These are phyloP conservation scores for Crotalaria pallida DNA, from an alignment of 306 rosid genomes.

Conservation along the genomic window DNA sequence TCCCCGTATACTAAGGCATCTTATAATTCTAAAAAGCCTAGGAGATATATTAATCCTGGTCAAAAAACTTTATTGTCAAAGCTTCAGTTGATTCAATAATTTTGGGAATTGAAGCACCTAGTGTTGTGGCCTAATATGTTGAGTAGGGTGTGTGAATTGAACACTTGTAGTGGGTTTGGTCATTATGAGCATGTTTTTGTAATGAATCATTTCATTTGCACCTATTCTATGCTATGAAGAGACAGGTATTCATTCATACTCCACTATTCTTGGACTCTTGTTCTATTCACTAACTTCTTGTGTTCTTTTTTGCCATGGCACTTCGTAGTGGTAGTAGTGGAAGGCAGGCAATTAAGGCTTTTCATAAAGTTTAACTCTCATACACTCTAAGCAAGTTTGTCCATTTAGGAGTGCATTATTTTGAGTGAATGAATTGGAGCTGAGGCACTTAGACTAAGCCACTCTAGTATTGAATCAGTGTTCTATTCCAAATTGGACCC, in stretches of 20 bases:
- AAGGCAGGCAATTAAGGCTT: conserved; percentile 9
- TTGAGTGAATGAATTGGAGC: conserved; percentile 13
- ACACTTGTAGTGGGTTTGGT: conserved; percentile 45
- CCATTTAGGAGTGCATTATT: conserved; percentile 24
- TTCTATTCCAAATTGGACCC: conserved; percentile 25
- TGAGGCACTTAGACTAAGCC: background rate
- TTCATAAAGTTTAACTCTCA: conserved; percentile 16
- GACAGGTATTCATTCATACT: conserved; percentile 24
- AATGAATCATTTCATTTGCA: conserved; percentile 15
- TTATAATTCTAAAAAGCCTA: background rate
- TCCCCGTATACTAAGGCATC: background rate
- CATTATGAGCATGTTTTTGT: conserved; percentile 10
- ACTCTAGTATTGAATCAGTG: conserved; percentile 10
- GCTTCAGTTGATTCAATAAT: conserved; percentile 21
- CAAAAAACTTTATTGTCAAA: conserved; percentile 3
- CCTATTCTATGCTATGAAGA: conserved; percentile 13
- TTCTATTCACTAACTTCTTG: background rate
- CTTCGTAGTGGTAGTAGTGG: conserved; percentile 16
- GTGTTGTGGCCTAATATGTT: background rate
- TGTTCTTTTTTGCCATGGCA: conserved; percentile 8
- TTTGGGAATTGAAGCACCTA: conserved; percentile 25
- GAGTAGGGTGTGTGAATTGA: conserved; percentile 21
- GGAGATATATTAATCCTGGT: background rate
- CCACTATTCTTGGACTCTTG: conserved; percentile 26
- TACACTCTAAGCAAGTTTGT: conserved; percentile 15